A percentile compares a stretch with the other conserved stretches of the same genome.
Evolutionary conservation across 306 rosid species (phyloP).

Genomic region (Castanea mollissima): DNA sequence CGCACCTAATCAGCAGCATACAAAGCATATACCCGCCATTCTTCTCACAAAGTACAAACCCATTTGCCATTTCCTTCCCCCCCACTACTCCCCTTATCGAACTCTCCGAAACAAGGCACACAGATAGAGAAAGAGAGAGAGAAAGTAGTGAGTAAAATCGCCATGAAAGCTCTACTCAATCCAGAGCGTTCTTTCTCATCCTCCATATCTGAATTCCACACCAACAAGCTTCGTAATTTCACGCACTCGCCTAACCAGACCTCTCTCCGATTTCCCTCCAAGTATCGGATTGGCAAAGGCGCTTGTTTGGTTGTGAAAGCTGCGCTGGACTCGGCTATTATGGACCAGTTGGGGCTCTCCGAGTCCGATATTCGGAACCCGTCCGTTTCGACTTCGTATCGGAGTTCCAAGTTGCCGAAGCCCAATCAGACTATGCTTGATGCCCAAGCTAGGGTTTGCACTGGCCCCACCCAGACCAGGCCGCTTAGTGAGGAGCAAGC

Average conservation of each 20-base stretch:
- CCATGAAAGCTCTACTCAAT: constrained; percentile 60
- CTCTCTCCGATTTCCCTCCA: constrained; percentile 23
- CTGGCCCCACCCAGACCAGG: constrained; percentile 86
- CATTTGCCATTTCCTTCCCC: background rate
- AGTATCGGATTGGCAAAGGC: constrained; percentile 24
- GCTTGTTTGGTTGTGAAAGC: constrained; percentile 34
- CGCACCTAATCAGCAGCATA: background rate
- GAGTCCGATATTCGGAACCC: constrained; percentile 65
- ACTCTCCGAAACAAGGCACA: background rate
- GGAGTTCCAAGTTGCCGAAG: constrained; percentile 39
- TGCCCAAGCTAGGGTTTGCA: constrained; percentile 92
- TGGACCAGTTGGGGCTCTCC: constrained; percentile 58
- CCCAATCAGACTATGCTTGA: constrained; percentile 87
- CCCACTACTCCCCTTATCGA: background rate
- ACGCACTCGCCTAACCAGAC: constrained; percentile 26
- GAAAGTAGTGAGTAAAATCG: constrained; percentile 2
- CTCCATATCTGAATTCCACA: constrained; percentile 29
- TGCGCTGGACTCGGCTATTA: constrained; percentile 41
- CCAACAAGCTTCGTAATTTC: constrained; percentile 17
- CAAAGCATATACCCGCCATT: background rate
- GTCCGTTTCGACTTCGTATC: constrained; percentile 72
- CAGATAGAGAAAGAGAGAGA: background rate
- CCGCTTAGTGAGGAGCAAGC: constrained; percentile 86
- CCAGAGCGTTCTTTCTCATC: constrained; percentile 38
- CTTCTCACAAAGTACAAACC: background rate